Evolutionary conservation across 805 yeast genomes (phyloP).

Genomic region (Metschnikowia drakensbergensis): DNA sequence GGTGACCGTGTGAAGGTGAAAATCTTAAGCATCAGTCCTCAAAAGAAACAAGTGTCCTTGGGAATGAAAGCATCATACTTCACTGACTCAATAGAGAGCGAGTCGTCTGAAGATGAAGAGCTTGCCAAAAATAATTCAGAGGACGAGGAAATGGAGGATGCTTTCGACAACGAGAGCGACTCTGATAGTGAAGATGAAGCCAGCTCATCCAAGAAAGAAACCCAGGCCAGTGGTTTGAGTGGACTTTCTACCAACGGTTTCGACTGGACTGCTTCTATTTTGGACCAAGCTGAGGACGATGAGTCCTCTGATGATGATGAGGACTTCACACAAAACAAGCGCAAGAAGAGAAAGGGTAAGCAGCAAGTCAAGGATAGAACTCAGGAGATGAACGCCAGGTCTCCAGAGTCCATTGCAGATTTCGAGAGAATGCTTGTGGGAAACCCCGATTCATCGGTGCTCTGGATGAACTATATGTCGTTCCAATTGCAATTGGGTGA

Average conservation of each 20-base stretch:
- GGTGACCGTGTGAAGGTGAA: conserved; percentile 92
- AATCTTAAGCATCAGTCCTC: conserved; percentile 57
- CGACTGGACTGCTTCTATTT: conserved; percentile 91
- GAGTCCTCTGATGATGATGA: conserved; percentile 53
- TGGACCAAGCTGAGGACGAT: conserved; percentile 70
- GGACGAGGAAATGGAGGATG: conserved; percentile 35
- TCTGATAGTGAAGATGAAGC: conserved; percentile 28
- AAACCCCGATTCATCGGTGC: conserved; percentile 86
- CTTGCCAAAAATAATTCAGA: conserved; percentile 9
- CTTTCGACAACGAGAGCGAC: conserved; percentile 26
- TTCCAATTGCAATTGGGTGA: conserved; percentile 95
- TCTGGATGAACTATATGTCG: conserved; percentile 98
- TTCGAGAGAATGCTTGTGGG: conserved; percentile 90
- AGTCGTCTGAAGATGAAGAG: conserved; percentile 13
- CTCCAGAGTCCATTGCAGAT: conserved; percentile 89
- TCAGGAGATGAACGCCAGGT: conserved; percentile 73
- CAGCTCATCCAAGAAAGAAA: conserved; percentile 11
- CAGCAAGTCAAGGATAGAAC: conserved; percentile 72
- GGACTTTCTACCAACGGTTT: conserved; percentile 68
- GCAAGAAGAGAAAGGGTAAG: conserved; percentile 45
- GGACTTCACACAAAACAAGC: conserved; percentile 50
- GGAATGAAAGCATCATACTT: conserved; percentile 96
- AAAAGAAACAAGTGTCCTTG: conserved; percentile 72
- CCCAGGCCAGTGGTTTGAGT: not conserved
- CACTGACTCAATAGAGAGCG: conserved; percentile 32